These are phyloP conservation scores for Hippophae gyantsensis DNA, from an alignment of 306 rosid genomes.

Conservation along the genomic window DNA sequence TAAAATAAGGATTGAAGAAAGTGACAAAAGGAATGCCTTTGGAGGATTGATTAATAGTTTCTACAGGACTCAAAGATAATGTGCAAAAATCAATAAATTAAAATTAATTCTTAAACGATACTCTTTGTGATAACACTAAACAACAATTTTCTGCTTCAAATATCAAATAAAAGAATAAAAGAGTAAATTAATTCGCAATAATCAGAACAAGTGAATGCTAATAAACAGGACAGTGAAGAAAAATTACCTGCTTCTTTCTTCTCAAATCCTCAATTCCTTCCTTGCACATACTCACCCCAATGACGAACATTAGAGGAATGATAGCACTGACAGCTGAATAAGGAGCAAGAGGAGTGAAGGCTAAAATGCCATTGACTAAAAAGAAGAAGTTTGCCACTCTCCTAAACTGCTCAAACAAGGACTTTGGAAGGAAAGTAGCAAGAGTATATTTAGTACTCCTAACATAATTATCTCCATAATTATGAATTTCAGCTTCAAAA, in stretches of 20 bases:
- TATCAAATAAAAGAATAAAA: background rate
- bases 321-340: constrained; percentile 66
- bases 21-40: no score
- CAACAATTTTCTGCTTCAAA: background rate
- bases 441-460: constrained; percentile 60
- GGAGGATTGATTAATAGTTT: no score
- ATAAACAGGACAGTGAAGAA: constrained; percentile 7
- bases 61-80: no score
- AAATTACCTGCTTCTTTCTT: constrained; percentile 63
- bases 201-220: constrained; percentile 11
- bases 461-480: constrained; percentile 49
- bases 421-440: constrained; percentile 70
- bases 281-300: constrained; percentile 58
- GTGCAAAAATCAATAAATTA: no score
- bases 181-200: background rate
- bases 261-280: constrained; percentile 73
- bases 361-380: constrained; percentile 49
- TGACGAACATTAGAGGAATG: constrained; percentile 49
- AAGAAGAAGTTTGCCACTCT: constrained; percentile 83
- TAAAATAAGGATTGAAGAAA: no score
- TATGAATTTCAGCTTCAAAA: constrained; percentile 34
- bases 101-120: no score
- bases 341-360: constrained; percentile 79
- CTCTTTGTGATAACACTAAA: no score
- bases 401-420: constrained; percentile 88